These are phyloP conservation scores for Penicillium sp. DNA, from an alignment of 2,329 filamentous ascomycete genomes.

Conservation along the genomic window DNA sequence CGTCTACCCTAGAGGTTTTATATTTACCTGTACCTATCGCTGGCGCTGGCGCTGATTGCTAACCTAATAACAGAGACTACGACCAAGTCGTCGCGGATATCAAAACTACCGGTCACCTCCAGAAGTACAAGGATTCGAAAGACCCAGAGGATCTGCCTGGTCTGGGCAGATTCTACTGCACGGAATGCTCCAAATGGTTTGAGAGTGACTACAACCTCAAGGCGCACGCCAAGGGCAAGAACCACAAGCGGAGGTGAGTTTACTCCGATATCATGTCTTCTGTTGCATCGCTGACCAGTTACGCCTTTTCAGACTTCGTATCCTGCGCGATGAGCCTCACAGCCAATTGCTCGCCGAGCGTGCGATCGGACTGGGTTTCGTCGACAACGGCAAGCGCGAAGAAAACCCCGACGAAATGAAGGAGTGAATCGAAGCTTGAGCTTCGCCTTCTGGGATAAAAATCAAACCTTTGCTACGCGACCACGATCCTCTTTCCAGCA, in stretches of 20 bases:
- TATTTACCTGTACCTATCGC: background rate
- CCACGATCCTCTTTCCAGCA: constrained; percentile 12
- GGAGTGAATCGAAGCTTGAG: constrained; percentile 22
- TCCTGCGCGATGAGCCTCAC: constrained; percentile 80
- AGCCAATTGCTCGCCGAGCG: constrained; percentile 83
- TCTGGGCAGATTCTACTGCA: constrained; percentile 81
- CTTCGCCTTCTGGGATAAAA: constrained; percentile 2
- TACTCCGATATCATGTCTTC: too few species aligned
- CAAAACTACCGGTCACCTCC: constrained; percentile 73
- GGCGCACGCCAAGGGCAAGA: constrained; percentile 80
- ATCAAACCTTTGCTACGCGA: constrained; percentile 13
- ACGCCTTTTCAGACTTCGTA: constrained; percentile 63
- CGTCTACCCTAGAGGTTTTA: constrained; percentile 12
- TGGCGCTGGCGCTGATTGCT: constrained; percentile 6
- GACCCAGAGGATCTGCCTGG: constrained; percentile 83
- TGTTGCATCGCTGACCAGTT: constrained; percentile 12
- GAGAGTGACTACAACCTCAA: constrained; percentile 76
- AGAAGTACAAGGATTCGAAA: constrained; percentile 75
- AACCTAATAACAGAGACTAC: constrained; percentile 66
- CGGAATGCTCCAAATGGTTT: constrained; percentile 95
- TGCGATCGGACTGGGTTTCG: constrained; percentile 64
- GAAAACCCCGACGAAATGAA: constrained; percentile 46
- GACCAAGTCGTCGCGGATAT: constrained; percentile 90
- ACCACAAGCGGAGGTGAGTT: constrained; percentile 80
- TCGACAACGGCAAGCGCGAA: constrained; percentile 61